Evolutionary conservation across 2,329 filamentous ascomycete genomes (phyloP), one percentile per base, ranked within the genome.

Genomic region (Aplosporella prunicola): DNA sequence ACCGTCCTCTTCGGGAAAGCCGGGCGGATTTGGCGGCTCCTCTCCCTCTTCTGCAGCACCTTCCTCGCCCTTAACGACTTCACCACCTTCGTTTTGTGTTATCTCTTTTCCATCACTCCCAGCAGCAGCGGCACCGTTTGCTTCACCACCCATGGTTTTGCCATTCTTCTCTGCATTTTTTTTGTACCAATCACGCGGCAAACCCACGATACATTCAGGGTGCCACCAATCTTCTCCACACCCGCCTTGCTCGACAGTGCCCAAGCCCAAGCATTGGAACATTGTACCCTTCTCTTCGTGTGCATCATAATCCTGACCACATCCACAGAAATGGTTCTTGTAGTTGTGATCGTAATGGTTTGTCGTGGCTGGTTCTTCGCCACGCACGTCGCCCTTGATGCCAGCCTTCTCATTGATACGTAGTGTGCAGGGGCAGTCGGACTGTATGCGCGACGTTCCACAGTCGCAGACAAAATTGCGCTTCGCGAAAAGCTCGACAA

Each of bases 211-310:
- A 55, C 89, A 96, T 44, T 91, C 87, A 0, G 89, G 86, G 63
- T 96, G 89, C 72, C 86, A 96, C 89, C 89, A 96, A 55, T 96
- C 89, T 63, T 96, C 89, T 9, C 89, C 89, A 60, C 89, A 96
- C 4, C 88, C 89, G 11, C 88, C 88, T 1, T 80, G 79, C 47
- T 89, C 82, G 9, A 74, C 70, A 0, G 77, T 81, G 1, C 86
- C 87, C 1, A 96, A 66, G 0, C 89, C 89, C 2, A 96, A 60
- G 55, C 91, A 98, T 59, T 98, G 91, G 50, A 93, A 98, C 91
- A 98, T 98, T 25, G 88, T 96, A 0, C 89, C 89, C 50, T 89
- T 93, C 57, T 98, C 87, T 55, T 83, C 71, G 32, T 89, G 75
- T 0, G 89, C 78, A 55, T 95, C 82, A 55, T 98, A 98, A 42